Evolutionary conservation across 1,284 basidiomycete species (phyloP), one percentile per base, ranked within the genome.

Genomic region (Amylostereum areolatum): DNA sequence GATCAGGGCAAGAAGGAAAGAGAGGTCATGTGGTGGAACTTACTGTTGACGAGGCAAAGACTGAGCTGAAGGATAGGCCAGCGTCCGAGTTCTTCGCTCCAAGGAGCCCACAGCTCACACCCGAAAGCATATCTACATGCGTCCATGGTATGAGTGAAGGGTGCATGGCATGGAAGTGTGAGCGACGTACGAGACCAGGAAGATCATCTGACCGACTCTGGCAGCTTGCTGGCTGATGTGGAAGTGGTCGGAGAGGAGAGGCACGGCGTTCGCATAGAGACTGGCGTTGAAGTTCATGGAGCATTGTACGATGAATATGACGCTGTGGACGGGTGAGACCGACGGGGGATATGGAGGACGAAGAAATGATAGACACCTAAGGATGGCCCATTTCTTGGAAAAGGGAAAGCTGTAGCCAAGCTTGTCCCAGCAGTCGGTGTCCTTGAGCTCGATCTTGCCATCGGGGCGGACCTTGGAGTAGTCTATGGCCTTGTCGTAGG

Each of bases 201-300:
- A 57, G 32, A 57, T 51, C 54, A 55, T 51, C 48, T 55, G 54
- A 10, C 55, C 55, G 5, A 55, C 51, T 6, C 55, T 47, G 3
- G 54, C 55, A 3, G 54, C 47, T 33, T 51, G 55, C 39, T 32
- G 18, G 24, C 43, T 49, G 10, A 57, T 52, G 31, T 28, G 11
- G 46, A 57, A 57, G 18, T 55, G 41, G 11, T 51, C 51, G 4
- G 53, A 43, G 12, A 57, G 49, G 4, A 31, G 33, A 3, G 43
- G 42, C 24, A 53, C 49, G 11, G 50, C 54, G 35, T 57, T 57
- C 12, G 54, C 49, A 48, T 57, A 57, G 31, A 57, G 41, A 33
- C 48, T 47, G 5, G 55, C 48, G 54, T 57, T 57, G 28, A 57
- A 46, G 50, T 57, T 57, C 55, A 57, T 57, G 18, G 55, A 57